These are phyloP conservation scores for Lyophyllum semitale DNA, from an alignment of 768 basidiomycete genomes.

Conservation along the genomic window DNA sequence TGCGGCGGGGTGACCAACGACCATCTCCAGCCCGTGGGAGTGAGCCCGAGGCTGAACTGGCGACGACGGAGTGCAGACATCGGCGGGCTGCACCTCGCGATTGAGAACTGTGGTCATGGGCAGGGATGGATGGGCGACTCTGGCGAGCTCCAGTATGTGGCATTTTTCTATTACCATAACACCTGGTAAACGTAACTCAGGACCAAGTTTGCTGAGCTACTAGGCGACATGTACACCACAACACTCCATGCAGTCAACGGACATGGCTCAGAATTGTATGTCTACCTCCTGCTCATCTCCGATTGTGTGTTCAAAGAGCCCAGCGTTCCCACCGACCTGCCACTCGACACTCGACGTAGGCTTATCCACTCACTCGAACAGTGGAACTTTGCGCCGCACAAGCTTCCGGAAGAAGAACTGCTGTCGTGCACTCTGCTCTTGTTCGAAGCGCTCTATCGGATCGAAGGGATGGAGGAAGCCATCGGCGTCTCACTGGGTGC, in stretches of 20 bases:
- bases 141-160: constrained; percentile 51
- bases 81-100: constrained; percentile 84
- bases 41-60: constrained; percentile 17
- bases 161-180: not conserved
- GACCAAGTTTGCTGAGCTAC: constrained; percentile 75
- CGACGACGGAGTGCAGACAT: constrained; percentile 84
- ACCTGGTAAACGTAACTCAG: constrained; percentile 23
- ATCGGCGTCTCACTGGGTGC: constrained; percentile 60
- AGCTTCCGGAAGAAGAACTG: constrained; percentile 79
- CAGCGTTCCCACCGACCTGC: constrained; percentile 50
- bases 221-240: constrained; percentile 84
- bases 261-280: constrained; percentile 45
- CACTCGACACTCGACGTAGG: constrained; percentile 51
- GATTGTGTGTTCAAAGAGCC: not conserved
- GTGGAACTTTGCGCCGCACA: constrained; percentile 93
- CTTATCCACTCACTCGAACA: constrained; percentile 70
- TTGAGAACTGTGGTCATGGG: constrained; percentile 60
- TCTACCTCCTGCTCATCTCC: constrained; percentile 12
- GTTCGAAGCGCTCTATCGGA: constrained; percentile 83
- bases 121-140: constrained; percentile 67
- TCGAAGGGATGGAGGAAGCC: constrained; percentile 69
- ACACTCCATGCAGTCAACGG: constrained; percentile 73
- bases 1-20: constrained; percentile 12
- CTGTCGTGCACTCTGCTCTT: constrained; percentile 80
- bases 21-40: constrained; percentile 6